Percentiles rank a stretch among this genome's conserved stretches.
Evolutionary conservation across 1,284 basidiomycete species (phyloP).

Genomic region (Naganishia liquefaciens): DNA sequence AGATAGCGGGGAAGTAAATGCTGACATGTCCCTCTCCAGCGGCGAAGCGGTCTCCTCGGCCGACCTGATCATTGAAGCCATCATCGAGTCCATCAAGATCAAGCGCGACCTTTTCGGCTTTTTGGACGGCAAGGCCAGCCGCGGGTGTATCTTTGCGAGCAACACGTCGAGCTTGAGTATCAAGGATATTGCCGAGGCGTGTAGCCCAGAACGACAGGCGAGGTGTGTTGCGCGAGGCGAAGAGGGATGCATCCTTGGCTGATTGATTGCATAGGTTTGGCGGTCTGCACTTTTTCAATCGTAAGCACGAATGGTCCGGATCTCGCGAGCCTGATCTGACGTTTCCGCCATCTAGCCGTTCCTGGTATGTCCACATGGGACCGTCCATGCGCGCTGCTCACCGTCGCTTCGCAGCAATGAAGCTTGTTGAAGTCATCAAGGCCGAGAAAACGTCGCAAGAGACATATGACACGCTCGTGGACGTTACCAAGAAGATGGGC

Average conservation of each 20-base stretch:
- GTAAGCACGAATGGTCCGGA: conserved; percentile 36
- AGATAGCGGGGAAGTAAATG: neutral
- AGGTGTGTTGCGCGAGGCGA: conserved; percentile 39
- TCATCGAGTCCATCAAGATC: conserved; percentile 61
- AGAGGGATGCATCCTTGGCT: neutral
- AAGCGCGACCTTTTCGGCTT: conserved; percentile 61
- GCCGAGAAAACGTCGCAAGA: conserved; percentile 57
- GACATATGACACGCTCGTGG: conserved; percentile 56
- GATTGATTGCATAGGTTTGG: conserved; percentile 47
- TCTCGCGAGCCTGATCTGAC: neutral
- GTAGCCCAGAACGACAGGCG: conserved; percentile 48
- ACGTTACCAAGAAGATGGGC: conserved; percentile 58
- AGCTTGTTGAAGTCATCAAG: conserved; percentile 61
- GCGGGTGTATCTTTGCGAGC: conserved; percentile 59
- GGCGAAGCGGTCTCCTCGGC: conserved; percentile 56
- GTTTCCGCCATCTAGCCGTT: conserved; percentile 38
- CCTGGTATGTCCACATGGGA: conserved; percentile 38
- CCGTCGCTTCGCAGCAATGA: conserved; percentile 56
- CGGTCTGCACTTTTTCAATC: conserved; percentile 62
- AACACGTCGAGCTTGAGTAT: conserved; percentile 62
- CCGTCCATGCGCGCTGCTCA: conserved; percentile 13
- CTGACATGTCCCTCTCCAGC: conserved; percentile 34
- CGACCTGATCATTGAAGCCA: conserved; percentile 62
- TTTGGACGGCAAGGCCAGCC: conserved; percentile 56
- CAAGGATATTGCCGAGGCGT: conserved; percentile 57